phyloP scores from a whole-genome alignment of 2,329 filamentous ascomycete species.

The Fusarium burgessii region DNA sequence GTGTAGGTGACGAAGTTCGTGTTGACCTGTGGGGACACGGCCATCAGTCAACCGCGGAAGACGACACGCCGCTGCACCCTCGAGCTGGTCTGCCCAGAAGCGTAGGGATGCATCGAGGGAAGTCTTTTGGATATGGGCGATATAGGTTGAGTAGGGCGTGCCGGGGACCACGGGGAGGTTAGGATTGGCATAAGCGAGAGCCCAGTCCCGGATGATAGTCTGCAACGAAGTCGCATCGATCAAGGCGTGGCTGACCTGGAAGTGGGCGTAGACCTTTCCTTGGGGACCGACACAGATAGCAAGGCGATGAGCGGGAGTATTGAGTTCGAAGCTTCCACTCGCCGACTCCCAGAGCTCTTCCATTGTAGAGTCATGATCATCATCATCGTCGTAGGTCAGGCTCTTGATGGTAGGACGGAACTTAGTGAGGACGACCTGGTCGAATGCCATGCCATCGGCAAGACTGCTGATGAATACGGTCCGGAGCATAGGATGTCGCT shows the following conservation, averaged over 20 bases:
- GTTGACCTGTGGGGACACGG: neutral
- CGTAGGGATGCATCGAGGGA: constrained; percentile 3
- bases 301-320: neutral
- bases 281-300: neutral
- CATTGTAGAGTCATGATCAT: neutral
- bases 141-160: neutral
- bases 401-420: neutral
- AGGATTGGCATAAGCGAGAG: neutral
- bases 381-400: neutral
- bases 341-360: neutral
- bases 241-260: constrained; percentile 19
- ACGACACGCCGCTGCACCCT: neutral
- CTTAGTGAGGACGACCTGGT: constrained; percentile 15
- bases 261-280: constrained; percentile 2
- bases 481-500: constrained; percentile 8
- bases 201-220: constrained; percentile 7
- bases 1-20: neutral
- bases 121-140: neutral
- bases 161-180: neutral
- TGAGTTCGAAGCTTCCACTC: neutral
- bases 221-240: constrained; percentile 4
- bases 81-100: constrained; percentile 5
- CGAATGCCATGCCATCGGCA: neutral
- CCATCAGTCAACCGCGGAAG: constrained; percentile 6
- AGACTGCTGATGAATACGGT: constrained; percentile 28